These are phyloP conservation scores for Hypomyces rosellus DNA, from an alignment of 2,329 filamentous ascomycete genomes.

Conservation along the genomic window DNA sequence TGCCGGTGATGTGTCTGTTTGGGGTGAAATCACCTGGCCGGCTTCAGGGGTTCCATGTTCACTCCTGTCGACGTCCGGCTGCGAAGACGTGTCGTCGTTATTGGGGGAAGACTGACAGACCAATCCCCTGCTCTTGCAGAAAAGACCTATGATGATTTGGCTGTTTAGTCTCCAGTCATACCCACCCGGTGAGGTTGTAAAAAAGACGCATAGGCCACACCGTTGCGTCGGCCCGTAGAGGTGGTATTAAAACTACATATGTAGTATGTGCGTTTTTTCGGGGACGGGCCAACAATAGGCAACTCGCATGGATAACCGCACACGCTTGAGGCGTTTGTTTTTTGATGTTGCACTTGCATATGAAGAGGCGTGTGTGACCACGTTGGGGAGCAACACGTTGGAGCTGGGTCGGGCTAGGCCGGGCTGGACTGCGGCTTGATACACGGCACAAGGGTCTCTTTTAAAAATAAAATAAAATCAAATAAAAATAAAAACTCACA, in stretches of 20 bases:
- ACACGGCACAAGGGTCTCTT: too few relatives aligned
- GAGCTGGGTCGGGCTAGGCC: too few relatives aligned
- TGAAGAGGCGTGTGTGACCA: neutral
- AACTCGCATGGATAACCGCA: too few relatives aligned
- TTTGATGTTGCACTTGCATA: neutral
- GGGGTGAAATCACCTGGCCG: slow-evolving; percentile 3
- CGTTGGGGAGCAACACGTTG: neutral
- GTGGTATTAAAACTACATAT: too few relatives aligned
- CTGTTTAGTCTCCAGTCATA: neutral
- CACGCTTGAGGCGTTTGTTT: too few relatives aligned
- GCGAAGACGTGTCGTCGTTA: slow-evolving; percentile 3
- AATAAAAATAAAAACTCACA: slow-evolving; percentile 29
- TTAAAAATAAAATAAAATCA: too few relatives aligned
- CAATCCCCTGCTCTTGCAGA: slow-evolving; percentile 29
- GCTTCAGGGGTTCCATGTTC: slow-evolving; percentile 8
- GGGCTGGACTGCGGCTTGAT: too few relatives aligned
- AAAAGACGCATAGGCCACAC: neutral
- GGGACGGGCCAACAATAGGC: too few relatives aligned
- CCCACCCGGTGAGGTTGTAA: neutral
- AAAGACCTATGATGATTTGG: slow-evolving; percentile 20
- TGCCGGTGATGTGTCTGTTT: slow-evolving; percentile 6
- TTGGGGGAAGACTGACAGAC: slow-evolving; percentile 26
- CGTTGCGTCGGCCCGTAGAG: too few relatives aligned
- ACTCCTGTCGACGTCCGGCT: slow-evolving; percentile 4
- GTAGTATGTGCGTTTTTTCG: too few relatives aligned